Evolutionary conservation across 2,329 filamentous ascomycete species (phyloP).

Genomic region (Coniochaeta ligniaria): DNA sequence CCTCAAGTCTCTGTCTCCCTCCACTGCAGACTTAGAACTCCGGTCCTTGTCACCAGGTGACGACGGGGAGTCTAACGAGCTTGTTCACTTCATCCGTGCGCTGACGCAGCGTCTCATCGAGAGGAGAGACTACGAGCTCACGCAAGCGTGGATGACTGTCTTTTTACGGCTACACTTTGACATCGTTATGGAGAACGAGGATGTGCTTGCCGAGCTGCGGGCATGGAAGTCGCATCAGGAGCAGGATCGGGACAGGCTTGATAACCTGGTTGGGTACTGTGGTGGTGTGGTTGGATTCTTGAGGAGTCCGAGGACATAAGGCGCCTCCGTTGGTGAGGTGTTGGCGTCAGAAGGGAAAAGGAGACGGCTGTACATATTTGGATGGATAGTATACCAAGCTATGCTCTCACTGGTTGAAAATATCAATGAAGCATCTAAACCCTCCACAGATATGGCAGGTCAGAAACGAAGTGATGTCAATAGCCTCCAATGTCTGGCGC

Average conservation of each 20-base stretch:
- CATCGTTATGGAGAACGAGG: slow-evolving; percentile 40
- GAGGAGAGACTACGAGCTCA: slow-evolving; percentile 82
- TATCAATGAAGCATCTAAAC: too few relatives aligned
- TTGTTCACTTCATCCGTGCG: slow-evolving; percentile 73
- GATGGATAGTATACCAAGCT: background rate
- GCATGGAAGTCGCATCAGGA: slow-evolving; percentile 69
- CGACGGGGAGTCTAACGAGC: slow-evolving; percentile 55
- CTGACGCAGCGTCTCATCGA: slow-evolving; percentile 63
- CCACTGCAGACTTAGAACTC: slow-evolving; percentile 84
- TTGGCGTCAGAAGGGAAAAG: background rate
- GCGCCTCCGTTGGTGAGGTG: background rate
- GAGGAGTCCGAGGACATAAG: slow-evolving; percentile 50
- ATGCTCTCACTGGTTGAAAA: too few relatives aligned
- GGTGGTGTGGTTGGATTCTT: slow-evolving; percentile 80
- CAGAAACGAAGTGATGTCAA: too few relatives aligned
- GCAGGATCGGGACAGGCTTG: slow-evolving; percentile 62
- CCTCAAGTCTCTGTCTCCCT: slow-evolving; percentile 73
- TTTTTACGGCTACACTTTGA: slow-evolving; percentile 75
- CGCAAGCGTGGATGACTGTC: slow-evolving; percentile 96
- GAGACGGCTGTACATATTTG: background rate
- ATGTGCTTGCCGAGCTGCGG: slow-evolving; percentile 50
- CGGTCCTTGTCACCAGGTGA: slow-evolving; percentile 59
- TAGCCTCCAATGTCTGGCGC: too few relatives aligned
- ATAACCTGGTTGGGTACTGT: slow-evolving; percentile 77
- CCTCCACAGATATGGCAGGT: too few relatives aligned